Evolutionary conservation across 257 asterid species (phyloP), one percentile per base, ranked within the genome.

Genomic region (Nicotiana knightiana): DNA sequence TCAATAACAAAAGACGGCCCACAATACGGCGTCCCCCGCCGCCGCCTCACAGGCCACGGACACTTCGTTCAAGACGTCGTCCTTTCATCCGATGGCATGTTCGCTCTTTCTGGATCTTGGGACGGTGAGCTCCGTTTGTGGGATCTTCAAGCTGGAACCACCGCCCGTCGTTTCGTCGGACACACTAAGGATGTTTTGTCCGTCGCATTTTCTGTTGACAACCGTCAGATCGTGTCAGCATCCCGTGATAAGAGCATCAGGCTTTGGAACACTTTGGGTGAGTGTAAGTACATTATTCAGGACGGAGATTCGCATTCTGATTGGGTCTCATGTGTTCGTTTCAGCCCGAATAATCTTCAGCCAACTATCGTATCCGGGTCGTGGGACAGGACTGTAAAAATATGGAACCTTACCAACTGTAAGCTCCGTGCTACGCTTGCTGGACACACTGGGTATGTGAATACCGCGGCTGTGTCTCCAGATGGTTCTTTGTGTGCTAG

Each of bases 51-150:
- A 33, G 85, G 85, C 53, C 97, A 93, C 83, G 83, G 88, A 1
- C 95, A 92, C 71, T 93, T 92, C 86, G 95, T 93, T 8, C 88
- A 93, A 83, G 97, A 93, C 84, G 97, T 93, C 21, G 97, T 93
- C 54, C 94, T 93, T 67, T 93, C 97, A 3, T 93, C 97, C 82
- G 97, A 93, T 73, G 94, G 97, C 21, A 93, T 90, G 85, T 93
- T 93, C 64, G 97, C 97, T 4, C 94, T 93, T 71, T 93, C 97
- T 70, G 97, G 97, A 16, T 91, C 95, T 48, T 93, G 97, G 97
- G 97, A 93, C 87, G 90, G 93, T n/a, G 97, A 93, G 85, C 93
- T 92, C 83, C 97, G 97, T 65, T 92, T 93, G 51, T 93, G 97
- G 97, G 97, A 93, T 46, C 88, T 93, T 16, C 86, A 85, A 61